Evolutionary conservation across 352 stramenopile species (phyloP), one percentile per base, ranked within the genome.

Genomic region (Aphanomyces euteiches): DNA sequence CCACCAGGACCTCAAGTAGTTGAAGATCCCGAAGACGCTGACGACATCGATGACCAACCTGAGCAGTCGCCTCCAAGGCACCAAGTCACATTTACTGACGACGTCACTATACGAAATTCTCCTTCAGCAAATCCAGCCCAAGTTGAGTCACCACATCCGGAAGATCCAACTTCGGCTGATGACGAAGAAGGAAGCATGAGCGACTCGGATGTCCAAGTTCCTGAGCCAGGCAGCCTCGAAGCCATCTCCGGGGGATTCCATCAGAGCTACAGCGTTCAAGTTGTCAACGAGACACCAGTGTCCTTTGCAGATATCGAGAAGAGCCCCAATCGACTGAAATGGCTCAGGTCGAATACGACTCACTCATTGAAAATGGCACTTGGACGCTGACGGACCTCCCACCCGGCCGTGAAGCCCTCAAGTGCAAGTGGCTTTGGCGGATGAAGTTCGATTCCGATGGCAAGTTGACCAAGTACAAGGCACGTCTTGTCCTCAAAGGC

Each of bases 391-490:
- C 72, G 2, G 34, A n/a, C 4, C 21, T 36, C n/a, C 57, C 61
- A 17, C 47, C 17, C 5, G 69, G 58, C 2, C 57, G 54, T 6
- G 78, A 78, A 37, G 39, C 70, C 4, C 68, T 77, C 19, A 67
- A 41, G 4, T 74, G 12, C 39, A 77, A 78, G 53, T 78, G 67
- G 67, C 63, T 74, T 63, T 53, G 73, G 40, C 47, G 50, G 1
- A 15, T 72, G 5, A 78, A 82, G 57, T 12, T 43, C 0, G 58
- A 79, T 15, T 10, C 7, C 66, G 54, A 50, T 21, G 67, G 66
- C 5, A 59, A 76, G 5, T 60, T 76, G 15, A 43, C 58, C 8
- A 61, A 74, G 0, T 79, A 66, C 56, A 80, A 83, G 57, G 69
- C 73, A 36, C 60, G 77, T 7, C 41, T 79, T 0, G 66, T 79